Evolutionary conservation across 129 eudicot genomes (phyloP), one percentile per base, ranked within the genome.

Genomic region (Daucus carota): DNA sequence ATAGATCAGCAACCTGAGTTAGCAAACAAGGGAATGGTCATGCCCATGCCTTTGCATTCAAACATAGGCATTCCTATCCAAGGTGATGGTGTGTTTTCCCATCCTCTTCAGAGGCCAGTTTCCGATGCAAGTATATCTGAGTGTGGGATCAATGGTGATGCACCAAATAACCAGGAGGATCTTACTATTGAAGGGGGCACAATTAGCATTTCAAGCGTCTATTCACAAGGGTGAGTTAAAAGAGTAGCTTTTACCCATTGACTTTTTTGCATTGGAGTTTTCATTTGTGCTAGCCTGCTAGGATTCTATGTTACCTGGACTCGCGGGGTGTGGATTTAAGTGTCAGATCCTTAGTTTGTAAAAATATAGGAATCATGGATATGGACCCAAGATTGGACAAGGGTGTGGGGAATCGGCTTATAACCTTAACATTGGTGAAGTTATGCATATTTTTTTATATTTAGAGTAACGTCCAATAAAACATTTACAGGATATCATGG

Each of bases 161-260:
- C 70, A 24, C 67, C 74, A 46, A 82, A 81, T 81, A 80, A 69
- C 33, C 89, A 84, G 50, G 96, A 91, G 75, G 98, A 93, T 34
- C 76, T 81, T 31, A 80, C 84, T 8, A 81, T 93, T 84, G 98
- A 93, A 83, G 98, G 97, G 41, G 98, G 98, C 38, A 89, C 96
- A 38, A 93, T 93, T 66, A 93, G 83, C 90, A 91, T 93, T 68
- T 90, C 96, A 44, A 91, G 98, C 77, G 89, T 79, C 71, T 93
- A 90, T 78, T 93, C 98, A 32, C 90, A 93, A 59, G 96, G 88
- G 98, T 93, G 73, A 82, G 91, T 84, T n/a, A 65, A 36, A 28
- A 62, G 44, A 69, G 12, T 52, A 77, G n/a, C 22, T 74, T 70
- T 31, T 62, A 14, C 2, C 14, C 38, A 32, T 60, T 60, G 18